Evolutionary conservation across 2,329 filamentous ascomycete species (phyloP).

Genomic region (Aspergillus cejpii): DNA sequence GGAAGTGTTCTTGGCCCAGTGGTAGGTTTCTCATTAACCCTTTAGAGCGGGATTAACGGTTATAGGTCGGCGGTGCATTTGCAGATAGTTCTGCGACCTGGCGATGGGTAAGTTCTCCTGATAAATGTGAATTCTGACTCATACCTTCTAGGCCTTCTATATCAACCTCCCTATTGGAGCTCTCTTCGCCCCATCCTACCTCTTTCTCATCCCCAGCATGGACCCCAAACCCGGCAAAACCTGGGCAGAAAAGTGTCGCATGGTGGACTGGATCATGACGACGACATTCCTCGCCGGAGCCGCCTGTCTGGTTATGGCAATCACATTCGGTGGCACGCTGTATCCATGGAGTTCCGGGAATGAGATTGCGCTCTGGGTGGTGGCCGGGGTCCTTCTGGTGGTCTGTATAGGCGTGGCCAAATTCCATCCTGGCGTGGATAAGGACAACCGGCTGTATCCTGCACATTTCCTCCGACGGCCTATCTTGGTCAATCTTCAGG

Average conservation of each 20-base stretch:
- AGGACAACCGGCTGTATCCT: not conserved
- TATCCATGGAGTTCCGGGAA: not conserved
- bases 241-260: not conserved
- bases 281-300: not conserved
- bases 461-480: conserved; percentile 1
- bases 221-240: not conserved
- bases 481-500: not conserved
- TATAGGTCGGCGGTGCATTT: conserved; percentile 32
- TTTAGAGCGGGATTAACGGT: no score
- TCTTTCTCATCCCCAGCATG: not conserved
- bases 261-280: not conserved
- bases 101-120: not conserved
- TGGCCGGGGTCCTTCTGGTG: not conserved
- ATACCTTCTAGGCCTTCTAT: not conserved
- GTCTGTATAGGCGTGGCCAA: not conserved
- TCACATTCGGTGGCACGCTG: not conserved
- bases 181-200: not conserved
- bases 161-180: not conserved
- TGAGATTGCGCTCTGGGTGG: not conserved
- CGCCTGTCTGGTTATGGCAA: not conserved
- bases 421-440: not conserved
- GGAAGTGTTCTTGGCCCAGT: conserved; percentile 34
- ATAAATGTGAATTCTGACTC: not conserved
- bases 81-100: conserved; percentile 19
- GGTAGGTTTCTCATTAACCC: not conserved